A percentile compares a stretch with the other conserved stretches of the same genome.
Conservation (phyloP, 768 basidiomycete genomes). For the Dendrothele bispora region DNA sequence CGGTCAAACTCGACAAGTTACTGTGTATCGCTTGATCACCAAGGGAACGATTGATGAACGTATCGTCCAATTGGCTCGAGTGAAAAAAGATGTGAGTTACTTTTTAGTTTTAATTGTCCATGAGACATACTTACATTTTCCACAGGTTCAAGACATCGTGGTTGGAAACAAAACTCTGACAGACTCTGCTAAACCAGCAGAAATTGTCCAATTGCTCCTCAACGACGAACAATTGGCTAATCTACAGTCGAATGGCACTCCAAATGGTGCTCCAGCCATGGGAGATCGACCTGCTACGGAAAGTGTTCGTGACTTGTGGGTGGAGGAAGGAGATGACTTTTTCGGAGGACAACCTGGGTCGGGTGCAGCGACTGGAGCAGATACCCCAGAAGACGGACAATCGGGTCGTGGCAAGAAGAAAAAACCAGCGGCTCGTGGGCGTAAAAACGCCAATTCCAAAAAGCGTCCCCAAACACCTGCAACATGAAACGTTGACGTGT, state of each 20-base stretch:
- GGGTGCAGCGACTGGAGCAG: slow-evolving; percentile 17
- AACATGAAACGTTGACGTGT: too few relatives aligned
- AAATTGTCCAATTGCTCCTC: slow-evolving; percentile 92
- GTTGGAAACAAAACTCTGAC: slow-evolving; percentile 96
- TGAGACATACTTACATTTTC: slow-evolving; percentile 9
- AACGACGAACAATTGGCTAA: slow-evolving; percentile 92
- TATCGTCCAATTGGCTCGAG: slow-evolving; percentile 92
- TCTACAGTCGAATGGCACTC: slow-evolving; percentile 48
- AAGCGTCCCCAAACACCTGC: too few relatives aligned
- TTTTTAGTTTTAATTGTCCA: neutral
- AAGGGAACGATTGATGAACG: slow-evolving; percentile 96
- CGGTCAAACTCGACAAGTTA: slow-evolving; percentile 96
- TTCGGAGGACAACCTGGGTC: slow-evolving; percentile 57
- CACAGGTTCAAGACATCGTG: slow-evolving; percentile 96
- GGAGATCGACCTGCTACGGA: slow-evolving; percentile 32
- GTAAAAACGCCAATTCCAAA: too few relatives aligned
- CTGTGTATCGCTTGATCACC: slow-evolving; percentile 93
- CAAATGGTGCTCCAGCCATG: slow-evolving; percentile 34
- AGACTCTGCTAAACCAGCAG: slow-evolving; percentile 91
- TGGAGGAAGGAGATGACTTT: slow-evolving; percentile 86
- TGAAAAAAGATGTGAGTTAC: slow-evolving; percentile 86
- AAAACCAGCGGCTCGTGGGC: too few relatives aligned
- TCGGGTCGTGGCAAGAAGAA: too few relatives aligned
- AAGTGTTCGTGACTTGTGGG: slow-evolving; percentile 70
- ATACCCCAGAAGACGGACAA: too few relatives aligned